These are phyloP conservation scores for Rhizoctonia solani DNA, from an alignment of 1,284 basidiomycete genomes.

Conservation along the genomic window DNA sequence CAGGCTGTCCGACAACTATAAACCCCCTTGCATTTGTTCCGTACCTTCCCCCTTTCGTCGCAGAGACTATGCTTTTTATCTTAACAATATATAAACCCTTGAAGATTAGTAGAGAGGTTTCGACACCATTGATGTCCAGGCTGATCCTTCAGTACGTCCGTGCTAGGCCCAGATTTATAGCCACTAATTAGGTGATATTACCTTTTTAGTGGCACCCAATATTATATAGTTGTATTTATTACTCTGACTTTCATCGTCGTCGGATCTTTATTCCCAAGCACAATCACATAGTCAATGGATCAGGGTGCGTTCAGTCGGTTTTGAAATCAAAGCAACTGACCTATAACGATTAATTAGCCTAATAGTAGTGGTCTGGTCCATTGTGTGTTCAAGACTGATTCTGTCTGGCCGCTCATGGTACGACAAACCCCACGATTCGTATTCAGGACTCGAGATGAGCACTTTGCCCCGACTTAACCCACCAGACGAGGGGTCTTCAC, in stretches of 20 bases:
- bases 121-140: neutral
- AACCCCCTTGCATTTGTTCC: constrained; percentile 1
- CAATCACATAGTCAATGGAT: constrained; percentile 6
- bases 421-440: neutral
- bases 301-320: neutral
- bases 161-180: neutral
- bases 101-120: neutral
- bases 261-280: neutral
- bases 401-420: constrained; percentile 24
- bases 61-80: neutral
- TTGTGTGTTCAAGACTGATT: constrained; percentile 12
- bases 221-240: neutral
- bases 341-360: neutral
- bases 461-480: neutral
- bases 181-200: neutral
- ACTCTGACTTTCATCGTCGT: neutral
- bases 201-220: neutral
- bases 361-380: constrained; percentile 2
- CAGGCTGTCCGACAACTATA: constrained; percentile 1
- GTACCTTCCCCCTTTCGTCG: constrained; percentile 1
- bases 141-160: neutral
- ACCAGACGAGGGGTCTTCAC: too few species aligned
- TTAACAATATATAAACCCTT: constrained; percentile 13
- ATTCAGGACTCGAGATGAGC: neutral
- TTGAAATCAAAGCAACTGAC: too few species aligned